Conservation (phyloP, 371 early-diverging fungal species). For the Choanephora cucurbitarum region DNA sequence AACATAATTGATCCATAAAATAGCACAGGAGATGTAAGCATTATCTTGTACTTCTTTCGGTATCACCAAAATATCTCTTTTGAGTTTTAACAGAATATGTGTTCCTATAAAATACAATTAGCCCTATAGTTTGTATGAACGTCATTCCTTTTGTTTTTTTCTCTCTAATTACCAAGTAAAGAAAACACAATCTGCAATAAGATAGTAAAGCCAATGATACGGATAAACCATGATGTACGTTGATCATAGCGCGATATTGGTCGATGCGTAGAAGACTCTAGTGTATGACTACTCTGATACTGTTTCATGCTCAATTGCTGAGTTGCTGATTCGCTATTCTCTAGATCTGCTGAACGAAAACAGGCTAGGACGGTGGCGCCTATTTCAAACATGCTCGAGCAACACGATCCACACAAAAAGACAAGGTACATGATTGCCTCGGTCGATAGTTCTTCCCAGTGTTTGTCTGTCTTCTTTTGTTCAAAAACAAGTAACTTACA, state of each 20-base stretch:
- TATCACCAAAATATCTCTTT: constrained; percentile 13
- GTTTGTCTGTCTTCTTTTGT: constrained; percentile 7
- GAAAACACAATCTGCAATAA: constrained; percentile 20
- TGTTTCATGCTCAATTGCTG: constrained; percentile 3
- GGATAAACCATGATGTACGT: constrained; percentile 25
- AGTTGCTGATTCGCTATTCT: constrained; percentile 1
- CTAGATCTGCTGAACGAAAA: constrained; percentile 6
- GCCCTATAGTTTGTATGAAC: no score
- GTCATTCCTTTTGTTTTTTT: no score
- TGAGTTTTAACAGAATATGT: constrained; percentile 19
- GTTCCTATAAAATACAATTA: constrained; percentile 13
- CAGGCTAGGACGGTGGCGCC: constrained; percentile 14
- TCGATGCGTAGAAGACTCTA: background rate
- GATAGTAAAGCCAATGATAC: constrained; percentile 12
- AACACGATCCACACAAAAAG: constrained; percentile 13
- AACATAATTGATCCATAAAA: constrained; percentile 29
- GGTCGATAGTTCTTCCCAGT: constrained; percentile 9
- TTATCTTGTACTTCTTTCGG: constrained; percentile 18
- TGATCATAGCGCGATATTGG: background rate
- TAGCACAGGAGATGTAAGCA: constrained; percentile 18
- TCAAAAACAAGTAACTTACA: constrained; percentile 16
- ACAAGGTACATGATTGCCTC: constrained; percentile 13
- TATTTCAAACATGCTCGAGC: constrained; percentile 17
- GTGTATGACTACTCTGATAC: background rate
- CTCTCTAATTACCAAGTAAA: constrained; percentile 17